Evolutionary conservation across 2,329 filamentous ascomycete species (phyloP).

Genomic region (Sarocladium brachiariae): DNA sequence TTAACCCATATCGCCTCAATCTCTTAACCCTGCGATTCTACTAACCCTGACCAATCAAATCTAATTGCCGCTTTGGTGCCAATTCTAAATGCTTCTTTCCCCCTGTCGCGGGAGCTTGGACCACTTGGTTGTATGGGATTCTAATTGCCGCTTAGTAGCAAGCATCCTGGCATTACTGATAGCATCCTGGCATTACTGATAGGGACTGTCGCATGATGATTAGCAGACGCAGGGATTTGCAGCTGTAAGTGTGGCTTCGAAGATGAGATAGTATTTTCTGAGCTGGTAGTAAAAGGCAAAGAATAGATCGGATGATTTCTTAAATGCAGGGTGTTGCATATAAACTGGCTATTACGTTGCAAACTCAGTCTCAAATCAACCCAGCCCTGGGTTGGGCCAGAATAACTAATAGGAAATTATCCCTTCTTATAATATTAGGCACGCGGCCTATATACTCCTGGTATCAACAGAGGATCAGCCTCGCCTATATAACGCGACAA

Average conservation of each 20-base stretch:
- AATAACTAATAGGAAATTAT: too few relatives aligned
- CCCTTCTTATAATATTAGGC: too few relatives aligned
- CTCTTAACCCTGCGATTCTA: background rate
- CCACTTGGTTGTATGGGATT: constrained; percentile 1
- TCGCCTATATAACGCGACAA: too few relatives aligned
- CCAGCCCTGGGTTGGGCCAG: too few relatives aligned
- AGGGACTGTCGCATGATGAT: background rate
- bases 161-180: background rate
- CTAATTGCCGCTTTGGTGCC: constrained; percentile 1
- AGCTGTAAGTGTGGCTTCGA: background rate
- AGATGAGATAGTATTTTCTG: background rate
- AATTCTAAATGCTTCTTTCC: constrained; percentile 4
- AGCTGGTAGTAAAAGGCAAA: background rate
- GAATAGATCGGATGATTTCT: background rate
- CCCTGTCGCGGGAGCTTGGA: constrained; percentile 1
- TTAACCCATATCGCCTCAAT: background rate
- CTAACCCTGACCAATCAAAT: constrained; percentile 1
- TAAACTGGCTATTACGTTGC: too few relatives aligned
- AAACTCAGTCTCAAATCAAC: too few relatives aligned
- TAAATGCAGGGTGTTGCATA: background rate
- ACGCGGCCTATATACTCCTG: too few relatives aligned
- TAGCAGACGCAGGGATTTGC: background rate
- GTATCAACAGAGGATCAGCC: too few relatives aligned
- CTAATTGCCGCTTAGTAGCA: constrained; percentile 4
- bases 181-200: too few relatives aligned